Conservation (phyloP, 345 rosid genomes). For the Carallia pectinifolia region DNA sequence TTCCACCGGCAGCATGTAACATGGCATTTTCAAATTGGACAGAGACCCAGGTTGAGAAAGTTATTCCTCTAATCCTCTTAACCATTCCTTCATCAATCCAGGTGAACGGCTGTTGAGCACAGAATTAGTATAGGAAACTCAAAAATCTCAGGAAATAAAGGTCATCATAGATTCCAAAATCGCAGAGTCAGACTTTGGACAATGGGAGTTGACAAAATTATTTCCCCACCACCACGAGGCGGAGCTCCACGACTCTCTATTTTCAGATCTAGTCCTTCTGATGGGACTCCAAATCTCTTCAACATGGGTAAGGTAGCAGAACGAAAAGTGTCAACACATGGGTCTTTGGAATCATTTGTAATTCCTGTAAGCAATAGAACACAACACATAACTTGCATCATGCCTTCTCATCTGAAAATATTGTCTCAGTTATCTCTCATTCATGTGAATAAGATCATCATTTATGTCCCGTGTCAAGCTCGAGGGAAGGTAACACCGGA, state of each 20-base stretch:
- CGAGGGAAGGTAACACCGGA: no score
- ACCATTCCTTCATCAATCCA: conserved; percentile 95
- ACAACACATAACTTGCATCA: no score
- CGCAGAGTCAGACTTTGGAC: conserved; percentile 56
- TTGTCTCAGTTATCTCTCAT: no score
- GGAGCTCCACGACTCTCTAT: conserved; percentile 77
- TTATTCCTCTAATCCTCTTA: conserved; percentile 79
- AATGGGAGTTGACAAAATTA: conserved; percentile 58
- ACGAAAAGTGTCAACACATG: conserved; percentile 72
- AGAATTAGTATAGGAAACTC: conserved; percentile 10
- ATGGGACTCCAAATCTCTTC: conserved; percentile 72
- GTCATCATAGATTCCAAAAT: background rate
- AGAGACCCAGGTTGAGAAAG: conserved; percentile 76
- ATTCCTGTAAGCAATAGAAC: conserved; percentile 48
- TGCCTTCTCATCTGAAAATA: no score
- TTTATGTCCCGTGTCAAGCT: no score
- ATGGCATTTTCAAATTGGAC: conserved; percentile 68
- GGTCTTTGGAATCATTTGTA: conserved; percentile 80
- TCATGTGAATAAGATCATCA: no score
- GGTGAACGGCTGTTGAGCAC: conserved; percentile 51
- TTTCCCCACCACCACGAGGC: conserved; percentile 85
- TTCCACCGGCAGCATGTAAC: conserved; percentile 86
- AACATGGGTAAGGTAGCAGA: conserved; percentile 62
- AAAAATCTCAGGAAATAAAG: background rate
- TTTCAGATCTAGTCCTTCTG: conserved; percentile 72